Percentiles rank a stretch among this genome's conserved stretches.
These are phyloP conservation scores for Alternaria viburni DNA, from an alignment of 2,329 filamentous ascomycete genomes.

Conservation along the genomic window DNA sequence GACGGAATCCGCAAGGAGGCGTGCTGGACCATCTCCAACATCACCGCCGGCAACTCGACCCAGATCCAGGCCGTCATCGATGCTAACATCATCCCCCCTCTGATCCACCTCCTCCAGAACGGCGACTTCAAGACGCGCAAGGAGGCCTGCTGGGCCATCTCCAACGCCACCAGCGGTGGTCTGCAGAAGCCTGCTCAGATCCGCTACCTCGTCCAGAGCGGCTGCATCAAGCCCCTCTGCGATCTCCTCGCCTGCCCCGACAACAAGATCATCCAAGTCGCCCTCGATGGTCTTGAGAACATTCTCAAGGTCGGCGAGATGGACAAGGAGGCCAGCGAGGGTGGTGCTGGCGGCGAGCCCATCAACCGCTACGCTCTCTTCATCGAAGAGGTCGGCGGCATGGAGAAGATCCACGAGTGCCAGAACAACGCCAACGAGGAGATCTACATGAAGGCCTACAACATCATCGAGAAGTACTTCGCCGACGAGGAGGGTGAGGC, in stretches of 20 bases:
- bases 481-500: slow-evolving; percentile 91
- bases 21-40: slow-evolving; percentile 99
- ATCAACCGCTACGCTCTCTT: slow-evolving; percentile 98
- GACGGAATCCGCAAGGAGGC: slow-evolving; percentile 99
- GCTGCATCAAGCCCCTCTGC: slow-evolving; percentile 96
- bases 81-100: slow-evolving; percentile 92
- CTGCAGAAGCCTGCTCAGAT: slow-evolving; percentile 99
- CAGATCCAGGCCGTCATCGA: slow-evolving; percentile 98
- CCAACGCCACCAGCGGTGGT: slow-evolving; percentile 95
- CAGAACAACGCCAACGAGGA: slow-evolving; percentile 99
- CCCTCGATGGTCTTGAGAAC: slow-evolving; percentile 96
- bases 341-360: slow-evolving; percentile 62
- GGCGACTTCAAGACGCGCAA: slow-evolving; percentile 99
- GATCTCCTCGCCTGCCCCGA: slow-evolving; percentile 95
- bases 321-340: slow-evolving; percentile 87
- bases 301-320: slow-evolving; percentile 99
- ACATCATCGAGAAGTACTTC: slow-evolving; percentile 99
- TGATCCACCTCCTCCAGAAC: slow-evolving; percentile 95
- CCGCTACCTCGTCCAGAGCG: slow-evolving; percentile 88
- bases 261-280: slow-evolving; percentile 99
- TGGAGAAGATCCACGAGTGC: slow-evolving; percentile 99
- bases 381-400: slow-evolving; percentile 97
- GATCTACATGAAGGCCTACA: slow-evolving; percentile 99
- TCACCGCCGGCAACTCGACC: slow-evolving; percentile 95
- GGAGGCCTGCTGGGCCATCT: slow-evolving; percentile 99